Evolutionary conservation across 1,139 yeast species (phyloP).

Genomic region (Nakaseomyces uthaithaninus): DNA sequence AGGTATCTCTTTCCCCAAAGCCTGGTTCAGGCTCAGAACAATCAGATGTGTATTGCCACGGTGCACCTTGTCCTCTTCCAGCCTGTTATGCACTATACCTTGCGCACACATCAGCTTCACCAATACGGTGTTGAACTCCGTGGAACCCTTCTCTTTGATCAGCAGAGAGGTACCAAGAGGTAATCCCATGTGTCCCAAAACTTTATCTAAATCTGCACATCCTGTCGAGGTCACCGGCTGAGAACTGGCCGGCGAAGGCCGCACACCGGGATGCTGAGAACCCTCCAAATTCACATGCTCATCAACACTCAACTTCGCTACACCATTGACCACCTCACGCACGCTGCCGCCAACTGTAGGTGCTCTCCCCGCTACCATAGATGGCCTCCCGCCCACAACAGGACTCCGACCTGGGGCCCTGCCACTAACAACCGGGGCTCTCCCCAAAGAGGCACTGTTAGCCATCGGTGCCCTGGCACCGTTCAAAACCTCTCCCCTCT

Average conservation of each 20-base stretch:
- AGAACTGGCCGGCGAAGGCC: slow-evolving; percentile 72
- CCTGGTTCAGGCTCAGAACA: slow-evolving; percentile 52
- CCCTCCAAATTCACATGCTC: background rate
- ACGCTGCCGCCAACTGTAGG: background rate
- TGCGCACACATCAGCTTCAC: slow-evolving; percentile 68
- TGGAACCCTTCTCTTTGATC: slow-evolving; percentile 78
- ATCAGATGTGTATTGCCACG: slow-evolving; percentile 49
- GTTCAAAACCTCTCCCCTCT: slow-evolving; percentile 51
- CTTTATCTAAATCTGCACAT: slow-evolving; percentile 60
- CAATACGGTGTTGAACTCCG: slow-evolving; percentile 77
- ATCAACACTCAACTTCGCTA: too few relatives aligned
- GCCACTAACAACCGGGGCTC: slow-evolving; percentile 13
- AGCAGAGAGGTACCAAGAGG: slow-evolving; percentile 69
- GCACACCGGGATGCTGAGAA: slow-evolving; percentile 47
- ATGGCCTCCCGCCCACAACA: slow-evolving; percentile 8
- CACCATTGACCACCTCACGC: background rate
- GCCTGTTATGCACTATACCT: slow-evolving; percentile 64
- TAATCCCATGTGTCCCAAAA: slow-evolving; percentile 74
- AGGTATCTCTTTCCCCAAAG: slow-evolving; percentile 70
- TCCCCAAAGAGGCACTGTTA: slow-evolving; percentile 12
- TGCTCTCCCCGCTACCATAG: background rate
- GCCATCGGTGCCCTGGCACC: slow-evolving; percentile 18
- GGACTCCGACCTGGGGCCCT: slow-evolving; percentile 11
- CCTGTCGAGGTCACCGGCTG: slow-evolving; percentile 76
- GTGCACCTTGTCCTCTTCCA: slow-evolving; percentile 31